phyloP scores from a whole-genome alignment of 2,329 filamentous ascomycete genomes.

The Pseudonectria buxi region DNA sequence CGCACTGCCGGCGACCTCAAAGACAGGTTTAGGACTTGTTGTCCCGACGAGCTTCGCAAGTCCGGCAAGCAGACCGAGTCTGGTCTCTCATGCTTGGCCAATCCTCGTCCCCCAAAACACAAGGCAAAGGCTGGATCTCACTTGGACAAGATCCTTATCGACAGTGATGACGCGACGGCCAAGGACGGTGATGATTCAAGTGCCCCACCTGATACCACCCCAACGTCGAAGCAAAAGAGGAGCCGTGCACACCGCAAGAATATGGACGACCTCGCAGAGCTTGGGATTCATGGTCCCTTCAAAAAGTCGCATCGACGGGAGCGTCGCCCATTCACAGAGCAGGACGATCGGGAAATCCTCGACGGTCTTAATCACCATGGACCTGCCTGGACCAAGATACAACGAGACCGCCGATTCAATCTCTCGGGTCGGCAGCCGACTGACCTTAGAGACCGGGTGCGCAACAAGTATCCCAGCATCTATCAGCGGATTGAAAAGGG shows the following conservation, averaged over 20 bases:
- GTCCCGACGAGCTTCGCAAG: slow-evolving; percentile 51
- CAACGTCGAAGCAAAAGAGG: slow-evolving; percentile 38
- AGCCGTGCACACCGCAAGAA: slow-evolving; percentile 50
- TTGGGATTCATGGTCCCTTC: slow-evolving; percentile 57
- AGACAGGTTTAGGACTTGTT: slow-evolving; percentile 60
- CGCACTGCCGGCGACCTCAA: slow-evolving; percentile 58
- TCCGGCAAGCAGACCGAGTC: slow-evolving; percentile 23
- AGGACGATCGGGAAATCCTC: slow-evolving; percentile 57
- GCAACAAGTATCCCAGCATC: slow-evolving; percentile 56
- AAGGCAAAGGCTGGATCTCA: slow-evolving; percentile 43
- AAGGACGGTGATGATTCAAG: slow-evolving; percentile 19
- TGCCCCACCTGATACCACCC: slow-evolving; percentile 26
- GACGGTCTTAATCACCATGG: slow-evolving; percentile 54
- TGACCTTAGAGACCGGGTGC: slow-evolving; percentile 55
- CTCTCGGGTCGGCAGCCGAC: slow-evolving; percentile 55
- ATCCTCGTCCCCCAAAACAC: slow-evolving; percentile 12
- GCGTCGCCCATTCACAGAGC: slow-evolving; percentile 53
- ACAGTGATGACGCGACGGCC: slow-evolving; percentile 29
- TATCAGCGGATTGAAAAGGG: slow-evolving; percentile 52
- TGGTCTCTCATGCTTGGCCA: too few relatives aligned
- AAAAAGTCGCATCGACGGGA: slow-evolving; percentile 55
- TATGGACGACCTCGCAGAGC: slow-evolving; percentile 46
- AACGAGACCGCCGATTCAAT: slow-evolving; percentile 51
- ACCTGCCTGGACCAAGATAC: slow-evolving; percentile 59
- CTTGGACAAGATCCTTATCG: slow-evolving; percentile 51